A percentile compares a stretch with the other conserved stretches of the same genome.
phyloP scores from a whole-genome alignment of 139 green algal genomes.

The Bryopsis sp. region DNA sequence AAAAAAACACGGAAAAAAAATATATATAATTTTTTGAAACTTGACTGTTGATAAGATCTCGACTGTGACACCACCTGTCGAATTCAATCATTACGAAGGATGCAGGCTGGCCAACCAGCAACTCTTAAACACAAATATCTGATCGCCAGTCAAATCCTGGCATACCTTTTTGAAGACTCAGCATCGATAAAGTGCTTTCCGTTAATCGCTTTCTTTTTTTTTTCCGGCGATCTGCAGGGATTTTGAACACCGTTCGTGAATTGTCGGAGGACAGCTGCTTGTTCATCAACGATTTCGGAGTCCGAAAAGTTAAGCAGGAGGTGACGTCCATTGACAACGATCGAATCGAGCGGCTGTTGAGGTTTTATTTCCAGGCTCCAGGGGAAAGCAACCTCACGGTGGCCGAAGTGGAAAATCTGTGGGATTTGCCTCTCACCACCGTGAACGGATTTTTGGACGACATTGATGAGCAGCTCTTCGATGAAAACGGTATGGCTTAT shows the following conservation, averaged over 20 bases:
- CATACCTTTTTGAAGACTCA: too few species aligned
- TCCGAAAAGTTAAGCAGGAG: background rate
- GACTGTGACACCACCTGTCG: too few species aligned
- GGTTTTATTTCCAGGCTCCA: constrained; percentile 12
- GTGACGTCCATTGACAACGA: background rate
- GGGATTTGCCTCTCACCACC: background rate
- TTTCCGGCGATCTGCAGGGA: background rate
- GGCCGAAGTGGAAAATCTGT: background rate
- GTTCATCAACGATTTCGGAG: constrained; percentile 7
- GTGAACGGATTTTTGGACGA: background rate
- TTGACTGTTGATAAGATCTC: too few species aligned
- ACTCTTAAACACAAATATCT: too few species aligned
- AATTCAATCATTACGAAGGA: too few species aligned
- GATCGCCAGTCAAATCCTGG: too few species aligned
- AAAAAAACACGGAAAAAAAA: too few species aligned
- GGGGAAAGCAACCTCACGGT: background rate
- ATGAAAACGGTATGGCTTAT: background rate
- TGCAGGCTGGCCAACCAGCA: too few species aligned
- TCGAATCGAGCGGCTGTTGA: background rate
- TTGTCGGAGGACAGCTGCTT: background rate
- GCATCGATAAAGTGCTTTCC: too few species aligned
- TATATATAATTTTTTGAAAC: too few species aligned
- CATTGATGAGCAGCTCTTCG: background rate
- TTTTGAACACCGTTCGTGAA: background rate
- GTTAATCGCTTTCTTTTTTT: too few species aligned